phyloP scores from a whole-genome alignment of 1,284 basidiomycete genomes.

The Sporisorium iseilematis-ciliati region DNA sequence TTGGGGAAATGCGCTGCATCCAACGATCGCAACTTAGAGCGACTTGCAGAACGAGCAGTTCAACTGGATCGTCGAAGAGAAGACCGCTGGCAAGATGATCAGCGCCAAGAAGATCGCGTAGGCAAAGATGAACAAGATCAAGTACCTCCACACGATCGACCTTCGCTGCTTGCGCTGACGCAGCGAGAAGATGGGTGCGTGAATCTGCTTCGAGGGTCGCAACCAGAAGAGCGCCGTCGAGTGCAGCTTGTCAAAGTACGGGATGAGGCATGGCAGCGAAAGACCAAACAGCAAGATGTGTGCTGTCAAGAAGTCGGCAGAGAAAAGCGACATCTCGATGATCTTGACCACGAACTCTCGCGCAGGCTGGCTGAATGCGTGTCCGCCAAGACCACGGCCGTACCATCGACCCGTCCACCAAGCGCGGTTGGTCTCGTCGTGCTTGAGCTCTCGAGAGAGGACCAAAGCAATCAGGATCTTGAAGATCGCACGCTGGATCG shows the following conservation, averaged over 20 bases:
- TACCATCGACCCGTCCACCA: constrained; percentile 70
- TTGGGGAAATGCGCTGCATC: neutral
- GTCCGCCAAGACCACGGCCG: constrained; percentile 68
- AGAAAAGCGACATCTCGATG: constrained; percentile 68
- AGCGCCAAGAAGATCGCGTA: constrained; percentile 83
- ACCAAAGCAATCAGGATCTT: constrained; percentile 68
- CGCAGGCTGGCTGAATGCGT: constrained; percentile 68
- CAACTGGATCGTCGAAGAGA: constrained; percentile 53
- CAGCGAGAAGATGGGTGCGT: constrained; percentile 81
- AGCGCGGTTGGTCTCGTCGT: constrained; percentile 70
- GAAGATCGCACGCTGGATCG: constrained; percentile 69
- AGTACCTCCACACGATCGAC: constrained; percentile 75
- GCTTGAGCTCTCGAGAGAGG: constrained; percentile 69
- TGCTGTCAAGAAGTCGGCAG: constrained; percentile 65
- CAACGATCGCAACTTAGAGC: constrained; percentile 33
- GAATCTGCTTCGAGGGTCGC: constrained; percentile 74
- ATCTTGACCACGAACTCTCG: constrained; percentile 70
- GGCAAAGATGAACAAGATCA: constrained; percentile 82
- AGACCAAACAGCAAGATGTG: constrained; percentile 71
- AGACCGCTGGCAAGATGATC: constrained; percentile 67
- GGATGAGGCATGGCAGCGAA: constrained; percentile 72
- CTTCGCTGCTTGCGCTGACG: constrained; percentile 68
- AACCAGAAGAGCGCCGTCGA: constrained; percentile 72
- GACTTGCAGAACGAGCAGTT: constrained; percentile 60
- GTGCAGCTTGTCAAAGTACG: constrained; percentile 66